Base-by-base conservation (phyloP, 78 protist species). In the slime mould (Dictyostelium discoideum) region DNA sequence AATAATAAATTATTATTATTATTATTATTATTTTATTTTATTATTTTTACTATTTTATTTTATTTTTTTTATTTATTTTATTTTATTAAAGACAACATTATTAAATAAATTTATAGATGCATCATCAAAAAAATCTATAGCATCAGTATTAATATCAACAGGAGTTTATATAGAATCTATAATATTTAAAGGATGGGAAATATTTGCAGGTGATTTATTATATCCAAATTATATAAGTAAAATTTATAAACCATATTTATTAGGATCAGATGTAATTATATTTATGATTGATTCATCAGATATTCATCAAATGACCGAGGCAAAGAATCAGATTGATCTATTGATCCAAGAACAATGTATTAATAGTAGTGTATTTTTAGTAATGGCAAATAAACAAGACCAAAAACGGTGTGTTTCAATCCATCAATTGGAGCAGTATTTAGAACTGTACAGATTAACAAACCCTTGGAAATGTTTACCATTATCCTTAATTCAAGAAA, bases 321-420 rank as follows among this genome's bases (percentile, higher is more conserved):
- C 94, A 13, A 89, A 89, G 76, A 78, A 69, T 42, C 94, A 89
- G 42, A 79, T 89, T 18, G 94, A 89, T 81, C 39, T 89, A 29
- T 57, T 89, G 10, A 42, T 89, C 8, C 20, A 20, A 24, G 94
- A 89, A 39, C 57, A 79, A 46, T 78, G 86, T 81, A 89, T 89
- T 7, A 69, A 29, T 63, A 81, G 82, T 72, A 89, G 87, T 81
- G 87, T 80, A 44, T 81, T 89, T 48, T 57, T 89, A 48, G 94
- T 89, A 10, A 65, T 89, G 82, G 94, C 94, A 46, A 89, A 89
- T 39, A 89, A 89, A 67, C 94, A 89, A 81, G 94, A 89, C 73
- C 79, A 79, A 42, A 78, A 87, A 39, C 67, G 76, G 37, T 32
- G 42, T 40, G 84, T 89, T 1, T 39, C 42, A 7, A 39, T 67